These are phyloP conservation scores for Cenchrus fungigraminus DNA, from an alignment of 176 grass and related monocot species.

Conservation along the genomic window DNA sequence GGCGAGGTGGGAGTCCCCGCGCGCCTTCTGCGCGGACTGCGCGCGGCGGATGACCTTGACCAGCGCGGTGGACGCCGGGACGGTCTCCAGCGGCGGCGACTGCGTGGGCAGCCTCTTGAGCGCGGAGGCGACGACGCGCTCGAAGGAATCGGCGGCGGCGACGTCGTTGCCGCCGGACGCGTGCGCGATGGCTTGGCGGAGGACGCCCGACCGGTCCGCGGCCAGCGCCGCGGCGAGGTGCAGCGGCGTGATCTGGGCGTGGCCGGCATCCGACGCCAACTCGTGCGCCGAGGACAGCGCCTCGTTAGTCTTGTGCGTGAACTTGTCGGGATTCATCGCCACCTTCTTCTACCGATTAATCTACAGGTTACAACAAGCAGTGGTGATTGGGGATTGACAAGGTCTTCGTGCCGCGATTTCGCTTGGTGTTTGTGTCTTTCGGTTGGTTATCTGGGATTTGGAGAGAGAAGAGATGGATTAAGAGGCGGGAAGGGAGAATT, in stretches of 20 bases:
- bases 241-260: slow-evolving; percentile 74
- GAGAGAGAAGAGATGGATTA: not conserved
- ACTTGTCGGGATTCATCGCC: slow-evolving; percentile 83
- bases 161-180: slow-evolving; percentile 44
- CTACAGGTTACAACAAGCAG: not conserved
- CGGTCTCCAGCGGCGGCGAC: slow-evolving; percentile 61
- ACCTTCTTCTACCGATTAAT: not conserved
- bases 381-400: not conserved
- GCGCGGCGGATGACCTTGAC: slow-evolving; percentile 70
- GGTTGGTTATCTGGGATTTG: not conserved
- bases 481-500: slow-evolving; percentile 23
- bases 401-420: not conserved
- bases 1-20: slow-evolving; percentile 73
- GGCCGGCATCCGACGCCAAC: slow-evolving; percentile 61
- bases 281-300: slow-evolving; percentile 70
- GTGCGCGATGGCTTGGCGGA: slow-evolving; percentile 62
- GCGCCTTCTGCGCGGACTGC: slow-evolving; percentile 71
- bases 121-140: slow-evolving; percentile 54
- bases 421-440: not conserved
- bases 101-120: slow-evolving; percentile 72
- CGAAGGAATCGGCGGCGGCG: slow-evolving; percentile 54
- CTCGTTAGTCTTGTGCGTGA: slow-evolving; percentile 94
- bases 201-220: slow-evolving; percentile 53
- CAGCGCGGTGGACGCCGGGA: slow-evolving; percentile 62
- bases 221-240: slow-evolving; percentile 65